Conservation (phyloP, 805 yeast species). For the Maudiozyma turicensis region DNA sequence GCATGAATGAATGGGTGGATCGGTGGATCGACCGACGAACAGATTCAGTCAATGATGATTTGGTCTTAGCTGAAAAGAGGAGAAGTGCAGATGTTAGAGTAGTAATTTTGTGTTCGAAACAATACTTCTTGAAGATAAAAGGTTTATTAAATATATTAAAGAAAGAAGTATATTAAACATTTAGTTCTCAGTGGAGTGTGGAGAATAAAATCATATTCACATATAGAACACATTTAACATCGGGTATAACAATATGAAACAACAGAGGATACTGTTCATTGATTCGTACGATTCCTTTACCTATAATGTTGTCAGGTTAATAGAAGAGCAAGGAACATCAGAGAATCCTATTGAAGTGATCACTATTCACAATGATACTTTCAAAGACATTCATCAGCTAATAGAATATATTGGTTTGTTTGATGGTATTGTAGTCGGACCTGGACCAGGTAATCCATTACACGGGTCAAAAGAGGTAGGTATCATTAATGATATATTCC, state of each 20-base stretch:
- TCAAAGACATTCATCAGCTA: constrained; percentile 31
- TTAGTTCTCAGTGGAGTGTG: background rate
- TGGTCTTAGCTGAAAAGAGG: too few relatives aligned
- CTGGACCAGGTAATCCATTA: constrained; percentile 93
- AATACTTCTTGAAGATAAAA: too few relatives aligned
- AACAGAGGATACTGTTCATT: constrained; percentile 32
- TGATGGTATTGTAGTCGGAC: constrained; percentile 80
- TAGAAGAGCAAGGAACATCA: constrained; percentile 35
- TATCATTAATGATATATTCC: constrained; percentile 50
- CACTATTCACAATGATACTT: constrained; percentile 31
- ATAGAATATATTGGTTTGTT: constrained; percentile 38
- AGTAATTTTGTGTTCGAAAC: too few relatives aligned
- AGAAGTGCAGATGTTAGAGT: too few relatives aligned
- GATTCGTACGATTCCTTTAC: constrained; percentile 97
- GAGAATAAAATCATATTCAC: background rate
- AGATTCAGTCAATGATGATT: too few relatives aligned
- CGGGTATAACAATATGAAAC: constrained; percentile 3
- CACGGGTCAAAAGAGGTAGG: constrained; percentile 54
- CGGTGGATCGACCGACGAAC: too few relatives aligned
- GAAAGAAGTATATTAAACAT: background rate
- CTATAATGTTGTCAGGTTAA: constrained; percentile 59
- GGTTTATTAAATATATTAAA: too few relatives aligned
- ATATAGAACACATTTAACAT: background rate
- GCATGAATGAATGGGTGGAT: too few relatives aligned
- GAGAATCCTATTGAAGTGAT: constrained; percentile 22